phyloP scores from a whole-genome alignment of 139 green algal species.

The Micractinium sp. region DNA sequence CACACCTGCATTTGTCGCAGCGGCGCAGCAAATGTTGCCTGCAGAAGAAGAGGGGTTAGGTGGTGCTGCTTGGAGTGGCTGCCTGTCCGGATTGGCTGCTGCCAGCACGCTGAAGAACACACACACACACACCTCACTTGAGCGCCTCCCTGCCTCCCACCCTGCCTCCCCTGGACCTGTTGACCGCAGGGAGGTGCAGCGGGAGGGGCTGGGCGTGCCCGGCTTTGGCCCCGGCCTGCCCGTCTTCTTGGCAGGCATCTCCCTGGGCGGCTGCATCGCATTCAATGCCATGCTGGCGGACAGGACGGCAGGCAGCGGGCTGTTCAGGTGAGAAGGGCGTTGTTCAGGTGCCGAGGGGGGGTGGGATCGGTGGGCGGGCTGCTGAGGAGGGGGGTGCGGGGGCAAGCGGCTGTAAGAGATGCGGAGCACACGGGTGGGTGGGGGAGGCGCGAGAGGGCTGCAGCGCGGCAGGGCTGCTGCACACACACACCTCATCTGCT shows the following conservation, averaged over 20 bases:
- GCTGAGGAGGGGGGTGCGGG: no score
- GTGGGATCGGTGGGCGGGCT: neutral
- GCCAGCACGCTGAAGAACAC: neutral
- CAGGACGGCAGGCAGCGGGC: neutral
- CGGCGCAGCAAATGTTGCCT: no score
- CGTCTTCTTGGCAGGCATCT: conserved; percentile 65
- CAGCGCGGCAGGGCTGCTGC: neutral
- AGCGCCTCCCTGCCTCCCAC: no score
- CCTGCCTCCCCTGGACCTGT: no score
- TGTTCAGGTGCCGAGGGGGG: no score
- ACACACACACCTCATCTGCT: neutral
- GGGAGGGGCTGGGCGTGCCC: neutral
- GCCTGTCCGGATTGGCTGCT: neutral
- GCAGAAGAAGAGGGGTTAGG: no score
- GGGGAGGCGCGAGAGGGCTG: no score
- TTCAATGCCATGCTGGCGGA: conserved; percentile 49
- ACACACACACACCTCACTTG: no score
- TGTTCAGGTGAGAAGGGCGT: conserved; percentile 27
- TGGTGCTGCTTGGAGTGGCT: neutral
- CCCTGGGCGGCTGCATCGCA: conserved; percentile 74
- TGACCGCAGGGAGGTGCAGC: neutral
- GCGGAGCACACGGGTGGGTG: no score
- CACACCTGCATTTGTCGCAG: no score
- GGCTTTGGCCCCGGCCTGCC: conserved; percentile 55
- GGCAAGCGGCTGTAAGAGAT: neutral